phyloP scores from a whole-genome alignment of 2,329 filamentous ascomycete species.

The Penicillium olsonii region DNA sequence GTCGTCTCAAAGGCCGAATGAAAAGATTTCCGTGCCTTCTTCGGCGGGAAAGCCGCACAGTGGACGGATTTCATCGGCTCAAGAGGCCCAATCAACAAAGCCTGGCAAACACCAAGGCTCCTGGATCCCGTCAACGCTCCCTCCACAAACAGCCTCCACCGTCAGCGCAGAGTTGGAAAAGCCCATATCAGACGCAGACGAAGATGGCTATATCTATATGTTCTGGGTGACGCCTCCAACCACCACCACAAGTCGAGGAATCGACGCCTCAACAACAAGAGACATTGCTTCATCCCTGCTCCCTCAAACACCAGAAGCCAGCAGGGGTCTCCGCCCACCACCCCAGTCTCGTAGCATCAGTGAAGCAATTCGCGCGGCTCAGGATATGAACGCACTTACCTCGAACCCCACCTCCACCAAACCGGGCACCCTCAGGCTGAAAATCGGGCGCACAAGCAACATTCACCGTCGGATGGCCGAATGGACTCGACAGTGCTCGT shows the following conservation, averaged over 20 bases:
- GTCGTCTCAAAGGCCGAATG: conserved; percentile 10
- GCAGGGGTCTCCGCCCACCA: conserved; percentile 19
- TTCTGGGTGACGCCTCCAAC: conserved; percentile 86
- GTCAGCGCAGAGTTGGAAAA: conserved; percentile 76
- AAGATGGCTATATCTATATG: conserved; percentile 95
- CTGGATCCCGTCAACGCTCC: conserved; percentile 68
- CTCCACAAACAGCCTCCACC: conserved; percentile 67
- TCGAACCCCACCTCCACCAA: conserved; percentile 29
- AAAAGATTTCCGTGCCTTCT: conserved; percentile 1
- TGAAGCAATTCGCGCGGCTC: conserved; percentile 41
- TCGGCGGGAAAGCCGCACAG: conserved; percentile 9
- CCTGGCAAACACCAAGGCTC: conserved; percentile 52
- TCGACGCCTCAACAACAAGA: conserved; percentile 48
- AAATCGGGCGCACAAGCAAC: conserved; percentile 71
- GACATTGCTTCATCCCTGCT: conserved; percentile 64
- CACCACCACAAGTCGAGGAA: conserved; percentile 28
- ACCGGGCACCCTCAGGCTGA: conserved; percentile 65
- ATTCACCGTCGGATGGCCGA: conserved; percentile 89
- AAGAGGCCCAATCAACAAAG: conserved; percentile 14
- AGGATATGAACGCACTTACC: conserved; percentile 34
- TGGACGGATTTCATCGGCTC: conserved; percentile 8
- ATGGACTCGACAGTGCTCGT: conserved; percentile 91
- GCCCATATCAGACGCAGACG: conserved; percentile 71
- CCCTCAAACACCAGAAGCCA: conserved; percentile 43
- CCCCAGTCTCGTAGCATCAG: conserved; percentile 33